These are phyloP conservation scores for Curvularia spicifera DNA, from an alignment of 2,329 filamentous ascomycete species.

Conservation along the genomic window DNA sequence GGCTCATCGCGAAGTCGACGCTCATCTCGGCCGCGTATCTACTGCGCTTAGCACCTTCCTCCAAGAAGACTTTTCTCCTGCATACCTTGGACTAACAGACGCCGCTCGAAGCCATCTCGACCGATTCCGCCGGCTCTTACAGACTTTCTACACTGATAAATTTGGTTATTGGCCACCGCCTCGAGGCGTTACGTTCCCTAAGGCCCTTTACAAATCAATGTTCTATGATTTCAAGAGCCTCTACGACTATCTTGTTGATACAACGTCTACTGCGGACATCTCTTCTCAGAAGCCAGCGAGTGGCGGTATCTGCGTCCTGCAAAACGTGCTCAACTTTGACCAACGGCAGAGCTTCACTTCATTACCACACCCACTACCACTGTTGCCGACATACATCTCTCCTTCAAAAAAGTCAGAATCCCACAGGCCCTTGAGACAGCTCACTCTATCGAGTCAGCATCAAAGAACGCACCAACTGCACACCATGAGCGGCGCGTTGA, in stretches of 20 bases:
- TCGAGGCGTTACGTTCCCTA: constrained; percentile 60
- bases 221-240: constrained; percentile 72
- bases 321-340: constrained; percentile 73
- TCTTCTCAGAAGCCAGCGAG: constrained; percentile 62
- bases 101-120: constrained; percentile 72
- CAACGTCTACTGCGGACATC: constrained; percentile 58
- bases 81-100: constrained; percentile 67
- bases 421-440: constrained; percentile 44
- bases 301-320: constrained; percentile 73
- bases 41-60: constrained; percentile 70
- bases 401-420: constrained; percentile 34
- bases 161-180: constrained; percentile 75
- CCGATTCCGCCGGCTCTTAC: constrained; percentile 72
- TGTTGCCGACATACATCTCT: constrained; percentile 61
- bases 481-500: constrained; percentile 60
- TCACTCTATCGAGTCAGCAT: constrained; percentile 47
- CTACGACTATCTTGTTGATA: constrained; percentile 74
- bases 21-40: constrained; percentile 64
- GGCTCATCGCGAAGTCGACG: constrained; percentile 69
- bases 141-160: constrained; percentile 69
- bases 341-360: constrained; percentile 63
- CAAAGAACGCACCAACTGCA: constrained; percentile 58
- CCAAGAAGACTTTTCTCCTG: constrained; percentile 71
- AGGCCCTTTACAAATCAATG: constrained; percentile 66
- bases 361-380: constrained; percentile 70